Base-by-base conservation (phyloP, 768 basidiomycete species). In the Coprinellus aureogranulatus region DNA sequence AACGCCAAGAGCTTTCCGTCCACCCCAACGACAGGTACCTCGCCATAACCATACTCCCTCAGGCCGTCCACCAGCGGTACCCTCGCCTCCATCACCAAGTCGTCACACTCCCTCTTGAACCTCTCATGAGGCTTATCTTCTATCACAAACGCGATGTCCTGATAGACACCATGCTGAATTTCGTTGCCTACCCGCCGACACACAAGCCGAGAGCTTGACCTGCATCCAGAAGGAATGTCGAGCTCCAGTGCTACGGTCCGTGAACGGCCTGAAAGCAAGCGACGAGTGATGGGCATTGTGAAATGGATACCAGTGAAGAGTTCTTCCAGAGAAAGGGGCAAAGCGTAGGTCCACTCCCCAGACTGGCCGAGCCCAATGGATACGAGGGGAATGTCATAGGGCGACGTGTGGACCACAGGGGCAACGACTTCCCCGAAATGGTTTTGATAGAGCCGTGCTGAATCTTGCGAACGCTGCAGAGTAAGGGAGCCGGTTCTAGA, bases 121-220 rank as follows among this genome's bases (percentile, higher is more conserved):
- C 79, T 75, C 44, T 81, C 73, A 61, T 88, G 85, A 45, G 77
- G 75, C 22, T 77, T 70, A 64, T 87, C 81, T 62, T 86, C 82
- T 28, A 89, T 73, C 50, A 88, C 69, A 62, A 89, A 89, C 20
- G 84, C 81, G 53, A 89, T 78, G 54, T 89, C 86, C 62, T 89
- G 87, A 52, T 80, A 79, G 11, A 73, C 68, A 12, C 82, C 81
- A 55, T 80, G 77, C 59, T 75, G 73, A 55, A 80, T 74, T 62
- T 89, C 85, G 70, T 88, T 85, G n/a, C 88, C 88, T 8, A 82
- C 80, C n/a, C 79, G 76, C 37, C 81, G 78, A 58, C 85, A 87
- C 39, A 82, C 66, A 31, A 89, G 82, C 58, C 78, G 77, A 22
- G 85, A 85, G 8, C 86, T 86, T 26, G 73, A 71, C 51, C 79